Evolutionary conservation across 352 stramenopile species (phyloP).

Genomic region (Phytophthora foliorum): DNA sequence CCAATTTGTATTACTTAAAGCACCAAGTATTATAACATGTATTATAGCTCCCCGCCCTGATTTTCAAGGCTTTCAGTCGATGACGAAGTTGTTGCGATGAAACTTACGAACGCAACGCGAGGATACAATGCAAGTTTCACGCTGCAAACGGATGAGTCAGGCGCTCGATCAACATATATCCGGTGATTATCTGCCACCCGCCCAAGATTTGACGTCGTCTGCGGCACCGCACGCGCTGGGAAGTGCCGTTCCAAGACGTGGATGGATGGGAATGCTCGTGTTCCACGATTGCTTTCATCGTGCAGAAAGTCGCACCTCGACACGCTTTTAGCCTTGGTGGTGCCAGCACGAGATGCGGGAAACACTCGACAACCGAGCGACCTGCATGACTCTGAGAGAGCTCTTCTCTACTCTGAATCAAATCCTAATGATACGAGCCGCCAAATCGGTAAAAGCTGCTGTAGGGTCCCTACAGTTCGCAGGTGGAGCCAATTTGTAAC

Average conservation of each 20-base stretch:
- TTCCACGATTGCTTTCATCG: not conserved
- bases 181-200: not conserved
- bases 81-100: not conserved
- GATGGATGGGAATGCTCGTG: slow-evolving; percentile 13
- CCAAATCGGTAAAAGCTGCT: slow-evolving; percentile 3
- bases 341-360: not conserved
- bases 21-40: not conserved
- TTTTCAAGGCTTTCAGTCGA: not conserved
- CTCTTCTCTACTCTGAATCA: slow-evolving; percentile 10
- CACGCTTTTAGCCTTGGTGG: slow-evolving; percentile 14
- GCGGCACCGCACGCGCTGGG: not conserved
- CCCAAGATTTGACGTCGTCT: not conserved
- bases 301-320: slow-evolving; percentile 19
- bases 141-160: slow-evolving; percentile 2
- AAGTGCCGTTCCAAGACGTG: slow-evolving; percentile 3
- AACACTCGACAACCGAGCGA: slow-evolving; percentile 13
- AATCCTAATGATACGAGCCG: not conserved
- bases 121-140: not conserved
- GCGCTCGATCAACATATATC: not conserved
- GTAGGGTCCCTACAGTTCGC: not conserved
- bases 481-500: slow-evolving; percentile 6
- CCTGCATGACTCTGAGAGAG: not conserved
- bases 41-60: too few relatives aligned
- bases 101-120: not conserved
- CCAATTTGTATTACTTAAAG: not conserved